These are phyloP conservation scores for Akanthomyces lecanii DNA, from an alignment of 2,329 filamentous ascomycete genomes.

Conservation along the genomic window DNA sequence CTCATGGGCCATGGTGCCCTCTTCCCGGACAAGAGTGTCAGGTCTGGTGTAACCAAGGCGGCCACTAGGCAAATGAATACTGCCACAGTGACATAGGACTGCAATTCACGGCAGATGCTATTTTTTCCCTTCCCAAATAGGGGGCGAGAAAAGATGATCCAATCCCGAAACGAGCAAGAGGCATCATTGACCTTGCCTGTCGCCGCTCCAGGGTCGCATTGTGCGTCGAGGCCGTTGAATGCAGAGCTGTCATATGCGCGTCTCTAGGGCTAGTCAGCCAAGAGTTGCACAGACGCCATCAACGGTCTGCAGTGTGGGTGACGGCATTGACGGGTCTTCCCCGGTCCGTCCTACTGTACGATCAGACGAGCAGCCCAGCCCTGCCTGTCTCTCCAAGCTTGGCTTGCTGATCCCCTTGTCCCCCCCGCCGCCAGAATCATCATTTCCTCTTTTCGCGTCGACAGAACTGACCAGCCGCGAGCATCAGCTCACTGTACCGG, in stretches of 20 bases:
- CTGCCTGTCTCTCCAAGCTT: background rate
- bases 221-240: background rate
- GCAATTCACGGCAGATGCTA: too few species aligned
- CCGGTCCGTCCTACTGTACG: background rate
- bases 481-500: background rate
- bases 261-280: background rate
- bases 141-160: background rate
- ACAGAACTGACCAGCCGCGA: background rate
- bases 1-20: background rate
- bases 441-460: background rate
- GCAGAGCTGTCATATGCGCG: background rate
- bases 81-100: too few species aligned
- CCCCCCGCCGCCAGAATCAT: background rate
- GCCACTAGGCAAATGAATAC: too few species aligned
- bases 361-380: background rate
- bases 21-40: background rate
- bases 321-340: constrained; percentile 1
- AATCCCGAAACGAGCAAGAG: too few species aligned
- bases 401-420: too few species aligned
- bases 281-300: background rate
- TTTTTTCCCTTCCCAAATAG: too few species aligned
- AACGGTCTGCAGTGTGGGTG: background rate
- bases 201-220: background rate
- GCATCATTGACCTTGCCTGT: background rate
- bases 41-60: background rate